phyloP scores from a whole-genome alignment of 352 stramenopile species.

The Achlya hypogyna region DNA sequence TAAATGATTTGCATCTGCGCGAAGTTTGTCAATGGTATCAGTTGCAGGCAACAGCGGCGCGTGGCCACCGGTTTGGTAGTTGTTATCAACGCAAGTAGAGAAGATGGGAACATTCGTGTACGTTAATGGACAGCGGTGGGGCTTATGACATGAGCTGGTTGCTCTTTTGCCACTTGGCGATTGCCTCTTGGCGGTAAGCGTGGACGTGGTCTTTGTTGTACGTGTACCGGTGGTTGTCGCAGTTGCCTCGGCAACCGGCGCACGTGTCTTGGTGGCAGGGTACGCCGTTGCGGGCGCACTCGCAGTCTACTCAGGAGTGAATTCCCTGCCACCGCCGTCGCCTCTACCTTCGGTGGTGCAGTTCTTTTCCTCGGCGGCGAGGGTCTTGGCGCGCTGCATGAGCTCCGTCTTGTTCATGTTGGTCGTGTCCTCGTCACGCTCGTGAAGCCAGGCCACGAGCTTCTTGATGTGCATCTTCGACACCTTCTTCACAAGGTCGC shows the following conservation, averaged over 20 bases:
- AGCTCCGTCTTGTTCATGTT: slow-evolving; percentile 50
- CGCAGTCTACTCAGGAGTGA: slow-evolving; percentile 33
- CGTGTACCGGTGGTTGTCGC: slow-evolving; percentile 60
- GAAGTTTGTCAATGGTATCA: too few relatives aligned
- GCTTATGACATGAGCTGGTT: not conserved
- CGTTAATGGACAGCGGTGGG: not conserved
- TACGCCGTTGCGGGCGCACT: slow-evolving; percentile 35
- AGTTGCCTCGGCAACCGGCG: slow-evolving; percentile 58
- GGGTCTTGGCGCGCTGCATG: slow-evolving; percentile 47
- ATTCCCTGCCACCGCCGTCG: not conserved
- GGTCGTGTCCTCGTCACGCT: slow-evolving; percentile 37
- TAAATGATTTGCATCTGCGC: too few relatives aligned
- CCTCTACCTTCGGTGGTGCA: slow-evolving; percentile 36
- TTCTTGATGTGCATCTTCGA: slow-evolving; percentile 81
- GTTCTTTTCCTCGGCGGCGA: slow-evolving; percentile 62
- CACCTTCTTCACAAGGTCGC: slow-evolving; percentile 75
- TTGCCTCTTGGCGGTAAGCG: slow-evolving; percentile 57
- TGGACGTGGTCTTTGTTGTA: slow-evolving; percentile 64
- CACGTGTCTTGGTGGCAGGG: slow-evolving; percentile 26
- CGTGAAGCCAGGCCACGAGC: slow-evolving; percentile 52
- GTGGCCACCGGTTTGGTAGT: too few relatives aligned
- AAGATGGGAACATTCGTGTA: too few relatives aligned
- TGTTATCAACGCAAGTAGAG: too few relatives aligned
- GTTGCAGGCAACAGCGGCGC: too few relatives aligned
- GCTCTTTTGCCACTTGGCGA: slow-evolving; percentile 45